phyloP scores from a whole-genome alignment of 78 protist genomes.

The Dictyostelium capitatum region DNA sequence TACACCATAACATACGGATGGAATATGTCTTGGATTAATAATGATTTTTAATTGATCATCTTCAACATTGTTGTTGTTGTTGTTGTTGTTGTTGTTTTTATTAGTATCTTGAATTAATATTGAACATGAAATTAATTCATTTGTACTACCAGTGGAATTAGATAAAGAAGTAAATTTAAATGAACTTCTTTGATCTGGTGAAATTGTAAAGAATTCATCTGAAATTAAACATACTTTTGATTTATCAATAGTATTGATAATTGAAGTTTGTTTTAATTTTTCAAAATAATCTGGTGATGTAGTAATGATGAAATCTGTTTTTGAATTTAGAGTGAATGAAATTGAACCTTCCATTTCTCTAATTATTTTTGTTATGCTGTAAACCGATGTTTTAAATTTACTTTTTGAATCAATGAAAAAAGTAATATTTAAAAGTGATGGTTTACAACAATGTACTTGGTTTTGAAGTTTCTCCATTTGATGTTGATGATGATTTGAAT shows the following conservation, averaged over 20 bases:
- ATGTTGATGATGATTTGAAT: background rate
- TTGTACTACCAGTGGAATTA: too few relatives aligned
- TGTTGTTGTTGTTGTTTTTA: background rate
- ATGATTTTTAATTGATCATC: conserved; percentile 7
- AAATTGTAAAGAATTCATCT: too few relatives aligned
- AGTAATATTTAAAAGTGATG: background rate
- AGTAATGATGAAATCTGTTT: background rate
- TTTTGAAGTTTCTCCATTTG: conserved; percentile 12
- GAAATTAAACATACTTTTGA: too few relatives aligned
- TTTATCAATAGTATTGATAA: too few relatives aligned
- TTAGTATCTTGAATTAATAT: too few relatives aligned
- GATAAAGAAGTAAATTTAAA: background rate
- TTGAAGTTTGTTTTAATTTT: background rate
- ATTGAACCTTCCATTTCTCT: background rate
- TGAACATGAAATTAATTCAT: too few relatives aligned
- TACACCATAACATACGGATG: background rate
- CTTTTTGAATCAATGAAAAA: conserved; percentile 14
- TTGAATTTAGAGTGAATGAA: background rate
- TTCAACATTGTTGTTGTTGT: background rate
- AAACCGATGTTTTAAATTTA: conserved; percentile 10
- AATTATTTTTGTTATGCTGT: background rate
- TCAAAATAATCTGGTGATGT: background rate
- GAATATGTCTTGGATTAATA: conserved; percentile 15
- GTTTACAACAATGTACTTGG: background rate
- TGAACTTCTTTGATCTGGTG: background rate